These are phyloP conservation scores for Orbilia quercus DNA, from an alignment of 2,329 filamentous ascomycete genomes.

Conservation along the genomic window DNA sequence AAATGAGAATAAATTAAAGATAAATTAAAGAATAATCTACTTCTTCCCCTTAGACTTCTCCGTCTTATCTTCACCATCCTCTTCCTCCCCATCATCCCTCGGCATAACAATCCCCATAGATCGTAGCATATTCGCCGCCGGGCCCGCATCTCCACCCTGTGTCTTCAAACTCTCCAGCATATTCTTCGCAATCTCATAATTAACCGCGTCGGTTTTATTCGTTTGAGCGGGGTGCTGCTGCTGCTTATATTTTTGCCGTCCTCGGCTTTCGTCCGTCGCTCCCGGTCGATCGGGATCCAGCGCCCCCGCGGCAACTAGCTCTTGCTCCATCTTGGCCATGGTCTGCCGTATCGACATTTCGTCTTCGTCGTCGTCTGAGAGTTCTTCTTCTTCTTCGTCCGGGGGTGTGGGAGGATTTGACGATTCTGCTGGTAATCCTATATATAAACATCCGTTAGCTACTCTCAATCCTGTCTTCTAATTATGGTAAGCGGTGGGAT, in stretches of 20 bases:
- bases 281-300: constrained; percentile 64
- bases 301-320: constrained; percentile 76
- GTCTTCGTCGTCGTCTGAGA: constrained; percentile 66
- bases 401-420: constrained; percentile 45
- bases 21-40: too few relatives aligned
- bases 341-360: constrained; percentile 74
- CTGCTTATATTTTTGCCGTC: constrained; percentile 67
- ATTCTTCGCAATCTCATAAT: constrained; percentile 90
- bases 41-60: constrained; percentile 11
- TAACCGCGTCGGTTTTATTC: constrained; percentile 68
- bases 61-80: constrained; percentile 59
- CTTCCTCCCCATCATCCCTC: constrained; percentile 75
- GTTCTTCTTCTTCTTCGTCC: constrained; percentile 58
- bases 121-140: constrained; percentile 85
- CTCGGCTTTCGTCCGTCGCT: constrained; percentile 57
- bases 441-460: not conserved
- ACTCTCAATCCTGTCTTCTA: not conserved
- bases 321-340: constrained; percentile 76
- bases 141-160: constrained; percentile 85
- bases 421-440: constrained; percentile 52
- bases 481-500: constrained; percentile 41
- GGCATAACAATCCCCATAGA: constrained; percentile 87
- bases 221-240: constrained; percentile 62
- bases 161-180: constrained; percentile 92
- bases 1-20: not conserved